A percentile compares a stretch with the other conserved stretches of the same genome.
Evolutionary conservation across 2,329 filamentous ascomycete genomes (phyloP).

Genomic region (Fonsecaea pedrosoi): DNA sequence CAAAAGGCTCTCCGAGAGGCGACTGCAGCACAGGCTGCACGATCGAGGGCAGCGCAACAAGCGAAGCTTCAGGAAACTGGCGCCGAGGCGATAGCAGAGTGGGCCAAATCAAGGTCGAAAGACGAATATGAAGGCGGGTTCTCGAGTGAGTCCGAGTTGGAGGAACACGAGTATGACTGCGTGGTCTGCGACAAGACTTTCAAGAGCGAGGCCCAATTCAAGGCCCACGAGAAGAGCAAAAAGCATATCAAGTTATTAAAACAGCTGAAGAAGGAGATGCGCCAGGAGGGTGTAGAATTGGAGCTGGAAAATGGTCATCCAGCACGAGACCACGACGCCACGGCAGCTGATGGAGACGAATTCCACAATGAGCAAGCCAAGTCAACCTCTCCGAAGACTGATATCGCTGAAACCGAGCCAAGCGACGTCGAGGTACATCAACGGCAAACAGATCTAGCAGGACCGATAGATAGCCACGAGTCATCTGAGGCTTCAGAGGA

Average conservation of each 20-base stretch:
- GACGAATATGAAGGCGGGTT: slow-evolving; percentile 58
- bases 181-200: slow-evolving; percentile 71
- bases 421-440: slow-evolving; percentile 13
- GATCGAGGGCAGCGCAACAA: slow-evolving; percentile 80
- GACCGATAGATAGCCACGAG: slow-evolving; percentile 26
- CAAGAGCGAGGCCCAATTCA: slow-evolving; percentile 89
- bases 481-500: slow-evolving; percentile 44
- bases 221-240: slow-evolving; percentile 93
- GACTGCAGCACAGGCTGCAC: slow-evolving; percentile 81
- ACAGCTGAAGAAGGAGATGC: slow-evolving; percentile 81
- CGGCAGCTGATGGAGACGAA: slow-evolving; percentile 34
- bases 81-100: slow-evolving; percentile 66
- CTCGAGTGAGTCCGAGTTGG: slow-evolving; percentile 54
- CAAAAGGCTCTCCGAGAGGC: slow-evolving; percentile 79
- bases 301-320: slow-evolving; percentile 26
- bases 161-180: slow-evolving; percentile 66
- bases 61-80: slow-evolving; percentile 64
- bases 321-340: slow-evolving; percentile 6
- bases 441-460: slow-evolving; percentile 5
- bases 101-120: slow-evolving; percentile 65
- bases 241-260: slow-evolving; percentile 90
- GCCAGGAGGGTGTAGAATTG: slow-evolving; percentile 70
- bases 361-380: slow-evolving; percentile 18
- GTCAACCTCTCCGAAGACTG: background rate
- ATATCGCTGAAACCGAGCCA: slow-evolving; percentile 3